Evolutionary conservation across 2,329 filamentous ascomycete species (phyloP).

Genomic region (Madurella fahalii): DNA sequence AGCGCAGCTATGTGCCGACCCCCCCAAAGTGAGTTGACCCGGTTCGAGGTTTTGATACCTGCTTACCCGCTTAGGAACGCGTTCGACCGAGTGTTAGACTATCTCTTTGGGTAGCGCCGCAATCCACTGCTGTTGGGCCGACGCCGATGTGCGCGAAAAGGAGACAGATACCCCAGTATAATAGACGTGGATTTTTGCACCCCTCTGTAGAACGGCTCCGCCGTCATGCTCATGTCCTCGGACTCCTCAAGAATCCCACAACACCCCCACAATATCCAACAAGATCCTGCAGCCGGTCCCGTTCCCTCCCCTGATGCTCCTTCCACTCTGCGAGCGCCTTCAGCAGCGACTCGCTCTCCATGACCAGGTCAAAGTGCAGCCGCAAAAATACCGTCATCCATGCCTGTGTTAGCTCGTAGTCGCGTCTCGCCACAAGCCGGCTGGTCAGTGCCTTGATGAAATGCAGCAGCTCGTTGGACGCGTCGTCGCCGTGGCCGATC

Average conservation of each 20-base stretch:
- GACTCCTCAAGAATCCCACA: conserved; percentile 71
- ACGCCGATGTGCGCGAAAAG: not conserved
- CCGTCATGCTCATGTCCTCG: conserved; percentile 41
- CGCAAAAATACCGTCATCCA: conserved; percentile 96
- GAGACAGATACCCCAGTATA: not conserved
- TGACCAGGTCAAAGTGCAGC: conserved; percentile 62
- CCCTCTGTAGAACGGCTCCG: not conserved
- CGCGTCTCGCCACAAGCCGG: conserved; percentile 62
- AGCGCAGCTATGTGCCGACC: conserved; percentile 28
- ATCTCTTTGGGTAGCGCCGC: conserved; percentile 23
- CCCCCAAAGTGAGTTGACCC: conserved; percentile 19
- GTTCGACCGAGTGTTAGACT: conserved; percentile 23
- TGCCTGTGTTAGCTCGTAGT: conserved; percentile 91
- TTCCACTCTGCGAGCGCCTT: conserved; percentile 66
- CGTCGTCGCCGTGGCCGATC: conserved; percentile 38
- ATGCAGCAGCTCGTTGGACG: conserved; percentile 66
- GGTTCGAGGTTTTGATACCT: no score
- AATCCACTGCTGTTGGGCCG: not conserved
- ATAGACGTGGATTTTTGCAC: conserved; percentile 2
- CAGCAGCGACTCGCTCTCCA: conserved; percentile 50
- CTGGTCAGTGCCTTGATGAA: conserved; percentile 80
- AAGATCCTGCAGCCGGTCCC: conserved; percentile 65
- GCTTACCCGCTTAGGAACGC: conserved; percentile 17
- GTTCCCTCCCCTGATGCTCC: conserved; percentile 66
- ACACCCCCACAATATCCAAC: conserved; percentile 88